Conservation (phyloP, 75 land plant species). For the Isoetes taiwanensis region DNA sequence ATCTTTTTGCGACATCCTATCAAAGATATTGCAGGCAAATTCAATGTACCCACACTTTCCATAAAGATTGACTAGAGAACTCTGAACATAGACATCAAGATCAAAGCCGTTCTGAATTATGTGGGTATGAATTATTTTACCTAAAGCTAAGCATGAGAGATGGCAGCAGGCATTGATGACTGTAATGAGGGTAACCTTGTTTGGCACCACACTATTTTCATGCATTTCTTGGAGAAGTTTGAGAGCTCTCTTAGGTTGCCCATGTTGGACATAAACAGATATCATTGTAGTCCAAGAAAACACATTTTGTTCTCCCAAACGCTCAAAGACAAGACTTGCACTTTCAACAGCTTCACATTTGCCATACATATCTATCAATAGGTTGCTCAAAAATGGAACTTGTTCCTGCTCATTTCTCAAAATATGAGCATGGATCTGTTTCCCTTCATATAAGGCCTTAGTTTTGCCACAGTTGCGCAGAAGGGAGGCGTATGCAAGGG, state of each 20-base stretch:
- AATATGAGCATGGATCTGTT: not conserved
- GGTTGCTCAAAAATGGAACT: not conserved
- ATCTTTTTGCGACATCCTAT: constrained; percentile 17
- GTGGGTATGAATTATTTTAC: constrained; percentile 34
- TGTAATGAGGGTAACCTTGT: no score
- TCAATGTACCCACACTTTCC: constrained; percentile 20
- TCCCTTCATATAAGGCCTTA: not conserved
- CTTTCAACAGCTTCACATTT: not conserved
- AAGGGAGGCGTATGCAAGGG: not conserved
- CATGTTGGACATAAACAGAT: not conserved
- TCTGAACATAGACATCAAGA: constrained; percentile 14
- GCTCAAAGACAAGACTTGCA: not conserved
- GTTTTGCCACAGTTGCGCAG: not conserved
- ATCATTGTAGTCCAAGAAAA: constrained; percentile 8
- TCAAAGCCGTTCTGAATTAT: constrained; percentile 16
- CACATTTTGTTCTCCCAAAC: not conserved
- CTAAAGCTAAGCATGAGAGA: no score
- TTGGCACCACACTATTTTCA: no score
- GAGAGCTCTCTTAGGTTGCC: no score
- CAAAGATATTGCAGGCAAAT: constrained; percentile 20
- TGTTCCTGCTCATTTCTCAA: not conserved
- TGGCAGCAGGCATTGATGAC: no score
- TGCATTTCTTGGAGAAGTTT: no score
- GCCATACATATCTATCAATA: constrained; percentile 8
- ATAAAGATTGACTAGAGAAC: constrained; percentile 39